phyloP scores from a whole-genome alignment of 139 green algal species.

The Microglena sp. region DNA sequence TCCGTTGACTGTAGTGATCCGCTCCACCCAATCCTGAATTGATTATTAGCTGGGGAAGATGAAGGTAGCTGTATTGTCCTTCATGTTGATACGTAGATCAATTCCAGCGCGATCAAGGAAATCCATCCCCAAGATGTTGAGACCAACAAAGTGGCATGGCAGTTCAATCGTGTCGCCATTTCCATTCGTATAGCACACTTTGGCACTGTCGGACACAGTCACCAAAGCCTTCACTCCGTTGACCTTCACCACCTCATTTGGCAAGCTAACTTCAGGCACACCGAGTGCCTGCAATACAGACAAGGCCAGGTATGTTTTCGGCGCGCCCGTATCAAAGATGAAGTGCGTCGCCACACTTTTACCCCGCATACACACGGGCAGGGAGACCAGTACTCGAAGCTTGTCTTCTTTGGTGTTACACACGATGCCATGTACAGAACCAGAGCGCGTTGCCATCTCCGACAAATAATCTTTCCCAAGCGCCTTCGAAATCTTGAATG shows the following conservation, averaged over 20 bases:
- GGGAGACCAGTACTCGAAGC: slow-evolving; percentile 1
- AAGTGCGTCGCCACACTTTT: slow-evolving; percentile 9
- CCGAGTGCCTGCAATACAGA: slow-evolving; percentile 7
- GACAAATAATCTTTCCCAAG: not conserved
- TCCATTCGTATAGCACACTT: not conserved
- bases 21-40: too few species aligned
- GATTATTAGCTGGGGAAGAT: slow-evolving; percentile 3
- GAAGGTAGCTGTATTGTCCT: not conserved
- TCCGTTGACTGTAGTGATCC: too few species aligned
- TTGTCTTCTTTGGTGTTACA: slow-evolving; percentile 4
- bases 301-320: slow-evolving; percentile 4
- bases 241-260: slow-evolving; percentile 2
- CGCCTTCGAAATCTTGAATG: slow-evolving; percentile 1
- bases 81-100: slow-evolving; percentile 6
- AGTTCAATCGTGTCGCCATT: not conserved
- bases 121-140: slow-evolving; percentile 8
- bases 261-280: slow-evolving; percentile 9
- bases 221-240: slow-evolving; percentile 6
- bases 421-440: slow-evolving; percentile 2
- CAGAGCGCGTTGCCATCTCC: not conserved
- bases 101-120: slow-evolving; percentile 7
- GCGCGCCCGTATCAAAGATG: slow-evolving; percentile 7
- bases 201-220: slow-evolving; percentile 5
- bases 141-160: slow-evolving; percentile 9
- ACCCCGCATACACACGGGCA: slow-evolving; percentile 7